These are phyloP conservation scores for Jamesozyma lodderae DNA, from an alignment of 805 yeast species.

Conservation along the genomic window DNA sequence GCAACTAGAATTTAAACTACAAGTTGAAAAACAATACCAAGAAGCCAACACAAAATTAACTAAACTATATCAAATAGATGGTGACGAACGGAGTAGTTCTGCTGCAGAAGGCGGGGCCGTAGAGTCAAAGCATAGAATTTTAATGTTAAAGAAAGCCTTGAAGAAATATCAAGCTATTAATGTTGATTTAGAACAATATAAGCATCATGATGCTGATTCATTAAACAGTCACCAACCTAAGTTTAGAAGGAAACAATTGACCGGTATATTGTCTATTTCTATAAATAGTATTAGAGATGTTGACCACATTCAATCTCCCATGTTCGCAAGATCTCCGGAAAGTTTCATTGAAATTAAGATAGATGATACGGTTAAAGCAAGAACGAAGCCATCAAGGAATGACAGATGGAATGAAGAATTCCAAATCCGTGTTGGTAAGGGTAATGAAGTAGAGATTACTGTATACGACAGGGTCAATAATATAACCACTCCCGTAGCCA, in stretches of 20 bases:
- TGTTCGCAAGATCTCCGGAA: conserved; percentile 72
- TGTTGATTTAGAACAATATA: conserved; percentile 52
- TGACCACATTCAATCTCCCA: conserved; percentile 83
- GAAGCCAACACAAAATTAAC: conserved; percentile 88
- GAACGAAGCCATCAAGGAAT: conserved; percentile 62
- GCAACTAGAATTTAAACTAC: conserved; percentile 85
- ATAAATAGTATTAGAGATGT: conserved; percentile 76
- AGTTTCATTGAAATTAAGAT: conserved; percentile 68
- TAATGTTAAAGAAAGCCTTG: conserved; percentile 69
- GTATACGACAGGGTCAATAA: conserved; percentile 73
- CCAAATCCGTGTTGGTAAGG: conserved; percentile 73
- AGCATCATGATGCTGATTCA: conserved; percentile 46
- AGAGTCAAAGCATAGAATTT: conserved; percentile 81
- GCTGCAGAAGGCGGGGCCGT: conserved; percentile 84
- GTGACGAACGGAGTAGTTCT: conserved; percentile 74
- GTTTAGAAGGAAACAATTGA: conserved; percentile 71
- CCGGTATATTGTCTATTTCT: conserved; percentile 71
- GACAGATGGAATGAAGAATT: conserved; percentile 82
- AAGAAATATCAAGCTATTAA: conserved; percentile 87
- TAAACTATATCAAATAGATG: conserved; percentile 79
- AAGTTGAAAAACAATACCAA: conserved; percentile 87
- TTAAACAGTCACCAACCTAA: conserved; percentile 58
- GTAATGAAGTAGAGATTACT: conserved; percentile 83
- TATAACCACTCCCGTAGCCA: conserved; percentile 74
- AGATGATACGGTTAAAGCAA: conserved; percentile 79